Evolutionary conservation across 306 rosid species (phyloP), one percentile per base, ranked within the genome.

Genomic region (Herpetospermum pedunculosum): DNA sequence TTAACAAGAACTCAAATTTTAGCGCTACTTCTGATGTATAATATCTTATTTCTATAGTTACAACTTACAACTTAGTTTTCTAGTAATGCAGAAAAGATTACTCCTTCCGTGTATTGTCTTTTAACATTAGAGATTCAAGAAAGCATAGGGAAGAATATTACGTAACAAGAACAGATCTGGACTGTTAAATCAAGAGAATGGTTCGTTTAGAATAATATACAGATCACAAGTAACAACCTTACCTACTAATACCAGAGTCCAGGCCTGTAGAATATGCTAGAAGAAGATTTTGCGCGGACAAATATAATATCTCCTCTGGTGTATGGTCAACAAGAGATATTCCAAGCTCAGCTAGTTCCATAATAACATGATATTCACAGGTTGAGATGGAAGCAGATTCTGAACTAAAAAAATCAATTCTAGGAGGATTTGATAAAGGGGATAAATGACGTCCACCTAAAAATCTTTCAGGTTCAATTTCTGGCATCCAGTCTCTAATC

Each of bases 401-500:
- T 77, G 84, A 90, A 82, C 75, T 81, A 58, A 70, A 83, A 63
- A 68, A 74, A 52, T 82, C 87, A 76, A 76, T 80, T 77, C 46
- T 77, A 75, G 78, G 78, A 65, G 77, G 79, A 71, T 80, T 81
- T 18, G 90, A 78, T 77, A 75, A 35, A 78, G 85, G 75, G 69
- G 92, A 75, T 69, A 76, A 47, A 50, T 77, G 62, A 55, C 75
- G 86, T 80, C 83, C 63, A 82, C 83, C 84, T 76, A 82, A 47
- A 55, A 43, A 70, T 78, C 85, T 84, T 35, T 76, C 30, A 55
- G 88, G 83, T 77, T 85, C 99, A 83, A 67, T 83, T 77, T 89
- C 96, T 57, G 97, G 99, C 89, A 88, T 76, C 97, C 99, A 94
- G 80, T 94, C 99, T 81, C 86, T 89, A 79, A 94, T 84, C 85